Evolutionary conservation across 805 yeast species (phyloP).

Genomic region (Barnettozyma salicaria): DNA sequence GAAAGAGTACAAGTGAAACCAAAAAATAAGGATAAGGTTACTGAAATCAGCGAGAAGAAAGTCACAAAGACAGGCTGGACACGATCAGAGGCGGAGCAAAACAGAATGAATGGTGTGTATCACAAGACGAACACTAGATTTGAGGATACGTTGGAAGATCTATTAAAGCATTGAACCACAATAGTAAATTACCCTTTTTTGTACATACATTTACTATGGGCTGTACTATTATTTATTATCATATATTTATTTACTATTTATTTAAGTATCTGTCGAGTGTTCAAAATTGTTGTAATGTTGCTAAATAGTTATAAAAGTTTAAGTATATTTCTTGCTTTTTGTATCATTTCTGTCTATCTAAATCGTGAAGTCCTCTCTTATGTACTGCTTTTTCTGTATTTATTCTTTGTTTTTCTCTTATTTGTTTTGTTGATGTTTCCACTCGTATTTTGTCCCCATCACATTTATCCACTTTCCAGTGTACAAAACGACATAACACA

Average conservation of each 20-base stretch:
- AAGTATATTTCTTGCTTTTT: too few relatives aligned
- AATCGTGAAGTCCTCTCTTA: too few relatives aligned
- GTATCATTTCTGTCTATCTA: too few relatives aligned
- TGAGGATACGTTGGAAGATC: conserved; percentile 17
- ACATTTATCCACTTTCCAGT: too few relatives aligned
- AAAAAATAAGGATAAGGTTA: background rate
- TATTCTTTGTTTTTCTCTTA: too few relatives aligned
- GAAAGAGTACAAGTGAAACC: conserved; percentile 2
- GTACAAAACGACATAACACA: too few relatives aligned
- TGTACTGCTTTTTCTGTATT: too few relatives aligned
- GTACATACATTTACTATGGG: background rate
- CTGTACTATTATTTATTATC: background rate
- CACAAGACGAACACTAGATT: conserved; percentile 9
- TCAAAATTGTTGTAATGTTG: too few relatives aligned
- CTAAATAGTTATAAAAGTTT: too few relatives aligned
- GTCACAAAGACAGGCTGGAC: conserved; percentile 7
- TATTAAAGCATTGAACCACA: conserved; percentile 6
- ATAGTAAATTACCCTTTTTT: background rate
- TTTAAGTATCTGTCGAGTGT: too few relatives aligned
- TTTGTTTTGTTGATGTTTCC: too few relatives aligned
- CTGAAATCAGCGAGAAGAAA: background rate
- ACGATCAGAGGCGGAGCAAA: conserved; percentile 9
- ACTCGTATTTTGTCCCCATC: too few relatives aligned
- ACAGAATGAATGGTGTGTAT: conserved; percentile 17
- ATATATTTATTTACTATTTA: conserved; percentile 1